Conservation (phyloP, 2,329 filamentous ascomycete species). For the Talaromyces sp. region DNA sequence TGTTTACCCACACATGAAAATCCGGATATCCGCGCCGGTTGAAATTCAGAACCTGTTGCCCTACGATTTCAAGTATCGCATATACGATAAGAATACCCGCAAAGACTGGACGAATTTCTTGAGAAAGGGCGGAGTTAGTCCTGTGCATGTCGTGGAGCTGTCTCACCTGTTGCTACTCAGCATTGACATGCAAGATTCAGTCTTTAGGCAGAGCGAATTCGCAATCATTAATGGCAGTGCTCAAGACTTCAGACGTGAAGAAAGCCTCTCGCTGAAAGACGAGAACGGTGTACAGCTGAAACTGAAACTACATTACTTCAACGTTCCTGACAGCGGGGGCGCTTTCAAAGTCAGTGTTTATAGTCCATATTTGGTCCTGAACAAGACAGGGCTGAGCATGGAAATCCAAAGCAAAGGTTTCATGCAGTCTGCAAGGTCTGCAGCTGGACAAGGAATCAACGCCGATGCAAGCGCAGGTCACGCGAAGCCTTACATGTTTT, state of each 20-base stretch:
- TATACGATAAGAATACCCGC: conserved; percentile 97
- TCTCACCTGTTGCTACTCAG: conserved; percentile 90
- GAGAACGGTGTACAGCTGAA: conserved; percentile 72
- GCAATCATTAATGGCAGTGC: conserved; percentile 90
- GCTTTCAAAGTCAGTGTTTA: conserved; percentile 95
- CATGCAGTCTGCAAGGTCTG: conserved; percentile 73
- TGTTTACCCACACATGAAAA: conserved; percentile 89
- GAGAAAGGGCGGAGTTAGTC: conserved; percentile 91
- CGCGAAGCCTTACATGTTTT: conserved; percentile 94
- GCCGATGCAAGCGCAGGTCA: conserved; percentile 51
- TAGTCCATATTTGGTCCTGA: conserved; percentile 89
- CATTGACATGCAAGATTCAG: conserved; percentile 92
- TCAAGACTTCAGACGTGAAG: conserved; percentile 82
- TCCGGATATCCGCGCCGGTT: conserved; percentile 86
- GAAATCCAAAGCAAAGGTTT: conserved; percentile 85
- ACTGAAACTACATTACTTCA: conserved; percentile 84
- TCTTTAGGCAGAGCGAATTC: conserved; percentile 93
- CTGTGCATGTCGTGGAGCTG: conserved; percentile 92
- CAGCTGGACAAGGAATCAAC: conserved; percentile 69
- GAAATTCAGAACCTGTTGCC: conserved; percentile 92
- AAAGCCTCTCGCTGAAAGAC: conserved; percentile 74
- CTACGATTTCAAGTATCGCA: conserved; percentile 98
- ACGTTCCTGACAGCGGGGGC: conserved; percentile 84
- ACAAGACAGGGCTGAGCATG: conserved; percentile 88
- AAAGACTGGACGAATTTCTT: conserved; percentile 99